Base-by-base conservation (phyloP, 2,329 filamentous ascomycete genomes). In the Botrytis tulipae region DNA sequence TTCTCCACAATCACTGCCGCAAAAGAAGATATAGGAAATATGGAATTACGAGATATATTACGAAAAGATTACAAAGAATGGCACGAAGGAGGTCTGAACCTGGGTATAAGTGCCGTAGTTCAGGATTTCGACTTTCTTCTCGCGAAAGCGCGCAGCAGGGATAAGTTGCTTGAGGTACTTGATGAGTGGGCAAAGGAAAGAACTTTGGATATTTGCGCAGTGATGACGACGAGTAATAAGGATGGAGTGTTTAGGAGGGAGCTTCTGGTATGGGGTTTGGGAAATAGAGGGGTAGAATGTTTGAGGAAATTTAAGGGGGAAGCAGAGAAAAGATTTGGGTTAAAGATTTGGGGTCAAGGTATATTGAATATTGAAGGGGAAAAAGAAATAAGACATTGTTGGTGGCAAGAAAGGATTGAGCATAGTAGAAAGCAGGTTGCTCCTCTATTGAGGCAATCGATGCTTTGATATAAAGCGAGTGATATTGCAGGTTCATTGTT, bases 21-120 rank as follows among this genome's bases (percentile, higher is more conserved):
- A 8, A 95, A 95, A 82, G 87, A 89, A 75, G 88, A 94, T 76
- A 86, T 96, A 70, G 87, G 86, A 4, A 77, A 80, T 0, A 82
- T 96, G 63, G 84, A 83, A 54, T 82, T 94, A 76, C 83, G 86
- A 35, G 93, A 95, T 77, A 87, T 95, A 57, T 82, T 95, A 70
- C 86, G 92, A 76, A 95, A 95, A 81, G 93, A 97, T 82, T 97
- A 95, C 83, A 97, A 97, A 83, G 87, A 92, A 79, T 96, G 93
- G 93, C 83, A 83, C 18, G 88, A 89, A 72, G 83, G 83, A 18
- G 80, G 79, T 0, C 80, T 89, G 54, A 85, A 83, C 29, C 85
- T 95, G 7, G 93, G 93, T n/a, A 89, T 93, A 72, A 88, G 89
- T 78, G 88, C 88, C 60, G 85, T 91, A 4, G 88, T 92, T 4